A percentile compares a stretch with the other conserved stretches of the same genome.
Evolutionary conservation across 2,329 filamentous ascomycete genomes (phyloP).

Genomic region (Venturia nashicola): DNA sequence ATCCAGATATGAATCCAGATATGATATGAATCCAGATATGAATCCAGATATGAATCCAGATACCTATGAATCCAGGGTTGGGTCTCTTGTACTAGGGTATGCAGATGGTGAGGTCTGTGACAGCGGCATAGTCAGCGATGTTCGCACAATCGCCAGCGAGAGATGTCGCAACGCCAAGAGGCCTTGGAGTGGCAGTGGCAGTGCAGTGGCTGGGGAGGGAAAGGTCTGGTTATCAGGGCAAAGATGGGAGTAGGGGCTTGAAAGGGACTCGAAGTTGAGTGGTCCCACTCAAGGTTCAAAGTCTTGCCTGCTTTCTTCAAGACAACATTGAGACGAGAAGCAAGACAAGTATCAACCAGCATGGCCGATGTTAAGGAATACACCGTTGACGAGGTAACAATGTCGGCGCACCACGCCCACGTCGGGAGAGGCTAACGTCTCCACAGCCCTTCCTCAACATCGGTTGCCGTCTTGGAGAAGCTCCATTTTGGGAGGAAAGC

Average conservation of each 20-base stretch:
- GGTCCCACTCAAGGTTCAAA: too few species aligned
- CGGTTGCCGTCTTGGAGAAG: conserved; percentile 59
- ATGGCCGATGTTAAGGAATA: neutral
- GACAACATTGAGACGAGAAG: neutral
- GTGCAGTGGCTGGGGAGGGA: neutral
- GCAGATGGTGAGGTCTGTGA: too few species aligned
- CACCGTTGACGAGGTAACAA: neutral
- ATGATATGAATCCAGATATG: too few species aligned
- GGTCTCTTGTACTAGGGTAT: too few species aligned
- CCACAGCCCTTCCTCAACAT: conserved; percentile 42
- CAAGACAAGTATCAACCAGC: neutral
- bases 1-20: too few species aligned
- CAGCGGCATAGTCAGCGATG: too few species aligned
- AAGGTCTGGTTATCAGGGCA: too few species aligned
- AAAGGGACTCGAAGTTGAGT: too few species aligned
- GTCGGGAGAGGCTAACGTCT: neutral
- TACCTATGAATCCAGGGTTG: too few species aligned
- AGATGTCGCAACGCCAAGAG: neutral
- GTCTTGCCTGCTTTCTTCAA: neutral
- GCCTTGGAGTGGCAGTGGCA: neutral
- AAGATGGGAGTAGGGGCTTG: too few species aligned
- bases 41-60: too few species aligned
- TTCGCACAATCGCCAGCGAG: too few species aligned
- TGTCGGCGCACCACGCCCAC: neutral
- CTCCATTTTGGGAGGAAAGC: conserved; percentile 57